Evolutionary conservation across 1,139 yeast genomes (phyloP).

Genomic region (Scheffersomyces insectosa): DNA sequence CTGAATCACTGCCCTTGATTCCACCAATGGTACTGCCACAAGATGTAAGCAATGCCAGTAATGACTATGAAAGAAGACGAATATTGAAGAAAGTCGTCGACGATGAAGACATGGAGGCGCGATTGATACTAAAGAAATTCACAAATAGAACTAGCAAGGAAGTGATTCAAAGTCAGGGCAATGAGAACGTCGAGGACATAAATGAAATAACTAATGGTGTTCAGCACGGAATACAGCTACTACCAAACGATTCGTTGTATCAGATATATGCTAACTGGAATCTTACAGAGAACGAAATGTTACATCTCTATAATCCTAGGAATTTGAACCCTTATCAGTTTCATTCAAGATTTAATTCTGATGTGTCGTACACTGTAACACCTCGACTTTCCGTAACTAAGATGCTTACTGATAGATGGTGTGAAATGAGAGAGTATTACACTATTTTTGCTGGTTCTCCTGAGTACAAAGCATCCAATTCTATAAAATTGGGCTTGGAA

Average conservation of each 20-base stretch:
- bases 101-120: not conserved
- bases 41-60: no score
- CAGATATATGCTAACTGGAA: slow-evolving; percentile 12
- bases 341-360: slow-evolving; percentile 16
- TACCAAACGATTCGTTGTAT: slow-evolving; percentile 4
- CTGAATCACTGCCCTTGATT: no score
- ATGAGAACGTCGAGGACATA: not conserved
- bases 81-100: not conserved
- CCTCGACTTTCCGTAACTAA: slow-evolving; percentile 27
- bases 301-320: slow-evolving; percentile 12
- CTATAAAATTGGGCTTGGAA: slow-evolving; percentile 11
- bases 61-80: no score
- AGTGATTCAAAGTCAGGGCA: not conserved
- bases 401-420: slow-evolving; percentile 23
- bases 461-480: slow-evolving; percentile 5
- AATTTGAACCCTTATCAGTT: slow-evolving; percentile 15
- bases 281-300: slow-evolving; percentile 3
- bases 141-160: not conserved
- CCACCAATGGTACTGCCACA: no score
- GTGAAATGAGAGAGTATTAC: slow-evolving; percentile 24
- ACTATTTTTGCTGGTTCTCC: slow-evolving; percentile 19
- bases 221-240: not conserved
- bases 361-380: slow-evolving; percentile 13
- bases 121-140: not conserved
- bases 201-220: no score